Evolutionary conservation across 2,329 filamentous ascomycete genomes (phyloP), one percentile per base, ranked within the genome.

Genomic region (Stenocarpella maydis): DNA sequence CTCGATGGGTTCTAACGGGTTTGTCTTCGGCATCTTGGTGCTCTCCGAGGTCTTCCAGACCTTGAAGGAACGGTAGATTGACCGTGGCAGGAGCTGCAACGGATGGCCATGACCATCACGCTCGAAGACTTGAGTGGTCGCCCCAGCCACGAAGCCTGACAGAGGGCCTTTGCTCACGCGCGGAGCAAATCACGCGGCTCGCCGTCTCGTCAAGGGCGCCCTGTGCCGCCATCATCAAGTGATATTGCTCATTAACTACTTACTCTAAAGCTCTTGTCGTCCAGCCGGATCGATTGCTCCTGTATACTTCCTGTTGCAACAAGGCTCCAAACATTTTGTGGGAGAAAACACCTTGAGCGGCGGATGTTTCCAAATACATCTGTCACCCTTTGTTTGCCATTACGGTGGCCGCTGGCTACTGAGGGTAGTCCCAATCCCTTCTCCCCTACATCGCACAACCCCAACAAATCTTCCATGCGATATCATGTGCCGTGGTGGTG

Each of bases 181-280:
- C 58, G 28, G n/a, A 63, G 58, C 58, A 63, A 49, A 63, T 63
- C 58, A 49, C 58, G 58, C 58, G 41, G 37, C 41, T 49, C 58
- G 17, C n/a, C 26, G 26, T 45, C 55, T 21, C 41, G 17, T n/a
- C 7, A n/a, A 17, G 7, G 19, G 12, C 21, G 55, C 14, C 31
- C 31, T 49, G 43, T 63, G 43, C n/a, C 43, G 17, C 43, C 43
- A 49, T 49, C 12, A 12, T 6, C 28, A 26, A 34, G n/a, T 24
- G n/a, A 31, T 49, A 5, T 37, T 63, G 58, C 43, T 31, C 58
- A 63, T 63, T n/a, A n/a, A n/a, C n/a, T n/a, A n/a, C n/a, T n/a
- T n/a, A n/a, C n/a, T n/a, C n/a, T n/a, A n/a, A n/a, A n/a, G 58
- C 2, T 14, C 43, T 63, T 63, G 37, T 63, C 58, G 26, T 49